Evolutionary conservation across 495 filamentous ascomycete genomes (phyloP), one percentile per base, ranked within the genome.

Genomic region (Aspergillus cavernicola): DNA sequence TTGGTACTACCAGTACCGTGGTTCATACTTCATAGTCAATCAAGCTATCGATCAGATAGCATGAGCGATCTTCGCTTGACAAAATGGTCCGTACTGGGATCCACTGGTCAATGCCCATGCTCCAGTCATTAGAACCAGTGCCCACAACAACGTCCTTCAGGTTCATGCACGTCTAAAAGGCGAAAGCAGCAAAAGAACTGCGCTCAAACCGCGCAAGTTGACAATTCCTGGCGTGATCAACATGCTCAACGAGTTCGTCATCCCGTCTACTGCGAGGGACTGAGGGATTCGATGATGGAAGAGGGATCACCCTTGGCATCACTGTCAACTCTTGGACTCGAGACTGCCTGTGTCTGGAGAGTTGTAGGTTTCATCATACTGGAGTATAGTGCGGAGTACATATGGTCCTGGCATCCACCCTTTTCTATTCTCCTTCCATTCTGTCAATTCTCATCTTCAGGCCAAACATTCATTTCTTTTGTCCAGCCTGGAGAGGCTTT

Each of bases 381-480:
- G 22, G 16, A 29, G 11, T 35, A 35, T 28, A 1, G 8, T 42
- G 6, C 41, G 33, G 15, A 40, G 36, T 54, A 58, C 45, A 53
- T 53, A 53, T 38, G 24, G 31, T 13, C 20, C 24, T 24, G 6
- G 20, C 13, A 16, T 13, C 45, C 45, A 32, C 13, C 31, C 43
- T 42, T 10, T 22, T 12, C 7, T 6, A 5, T 0, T 50, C 50
- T 48, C 53, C 43, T 49, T 38, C 36, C 55, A 42, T 16, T 19
- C 12, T 28, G 24, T 9, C 31, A 10, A 33, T n/a, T 33, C 31
- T 33, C 11, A 10, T 33, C 31, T 33, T 10, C 31, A 33, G 31
- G 31, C 31, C 2, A 8, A 15, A 52, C 41, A 44, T 31, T 42
- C 15, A 28, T 43, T 32, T 29, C 12, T 26, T 37, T 3, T 18